Conservation (phyloP, 768 basidiomycete species). For the Terana coerulea region DNA sequence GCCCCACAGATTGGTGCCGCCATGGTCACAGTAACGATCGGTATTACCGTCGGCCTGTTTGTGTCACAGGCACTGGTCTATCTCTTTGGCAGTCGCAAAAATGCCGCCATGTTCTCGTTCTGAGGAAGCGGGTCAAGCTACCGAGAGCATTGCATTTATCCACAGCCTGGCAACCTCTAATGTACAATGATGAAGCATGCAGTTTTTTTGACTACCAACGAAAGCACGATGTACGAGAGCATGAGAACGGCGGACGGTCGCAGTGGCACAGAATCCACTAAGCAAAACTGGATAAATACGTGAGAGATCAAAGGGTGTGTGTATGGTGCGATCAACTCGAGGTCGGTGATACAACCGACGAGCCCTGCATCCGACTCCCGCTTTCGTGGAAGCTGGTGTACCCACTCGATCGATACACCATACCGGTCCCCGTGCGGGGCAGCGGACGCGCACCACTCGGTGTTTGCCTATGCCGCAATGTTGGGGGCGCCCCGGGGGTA, state of each 20-base stretch:
- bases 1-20: conserved; percentile 83
- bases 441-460: conserved; percentile 9
- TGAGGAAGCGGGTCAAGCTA: no score
- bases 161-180: not conserved
- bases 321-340: not conserved
- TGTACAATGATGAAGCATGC: not conserved
- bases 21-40: conserved; percentile 88
- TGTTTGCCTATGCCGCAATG: conserved; percentile 5
- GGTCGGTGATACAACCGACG: not conserved
- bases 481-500: conserved; percentile 12
- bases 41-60: conserved; percentile 86
- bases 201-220: no score
- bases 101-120: conserved; percentile 83
- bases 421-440: conserved; percentile 13
- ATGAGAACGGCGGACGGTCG: not conserved
- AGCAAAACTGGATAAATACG: not conserved
- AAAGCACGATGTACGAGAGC: not conserved
- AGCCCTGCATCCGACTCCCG: not conserved
- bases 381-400: conserved; percentile 10
- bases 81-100: conserved; percentile 80
- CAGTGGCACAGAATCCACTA: not conserved
- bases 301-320: not conserved
- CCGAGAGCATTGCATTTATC: not conserved
- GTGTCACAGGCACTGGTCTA: conserved; percentile 87
- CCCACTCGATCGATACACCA: conserved; percentile 13